phyloP scores from a whole-genome alignment of 108 stramenopile species.

The Skeletonema marinoi region DNA sequence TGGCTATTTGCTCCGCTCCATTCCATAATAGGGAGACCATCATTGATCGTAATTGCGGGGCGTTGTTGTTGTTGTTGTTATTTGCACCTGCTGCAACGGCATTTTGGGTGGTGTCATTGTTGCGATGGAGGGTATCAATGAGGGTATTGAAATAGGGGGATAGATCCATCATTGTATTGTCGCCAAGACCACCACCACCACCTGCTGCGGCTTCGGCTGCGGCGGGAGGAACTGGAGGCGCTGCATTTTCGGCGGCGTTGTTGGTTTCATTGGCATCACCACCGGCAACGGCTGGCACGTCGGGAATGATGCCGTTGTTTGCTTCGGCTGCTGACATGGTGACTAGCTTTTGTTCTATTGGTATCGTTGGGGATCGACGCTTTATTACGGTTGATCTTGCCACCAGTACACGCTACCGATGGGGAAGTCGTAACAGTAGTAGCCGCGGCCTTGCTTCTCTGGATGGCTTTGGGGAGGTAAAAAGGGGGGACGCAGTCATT shows the following conservation, averaged over 20 bases:
- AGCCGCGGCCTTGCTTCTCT: no score
- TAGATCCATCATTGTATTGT: background rate
- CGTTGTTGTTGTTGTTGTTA: background rate
- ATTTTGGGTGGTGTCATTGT: background rate
- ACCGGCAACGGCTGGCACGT: background rate
- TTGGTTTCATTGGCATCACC: background rate
- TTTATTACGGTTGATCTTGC: no score
- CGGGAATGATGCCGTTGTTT: background rate
- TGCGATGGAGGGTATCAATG: background rate
- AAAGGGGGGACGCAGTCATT: no score
- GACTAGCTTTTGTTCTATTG: background rate
- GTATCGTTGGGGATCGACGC: background rate
- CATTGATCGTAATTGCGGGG: background rate
- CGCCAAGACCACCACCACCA: background rate
- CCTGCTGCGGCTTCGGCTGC: background rate
- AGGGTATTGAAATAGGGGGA: slow-evolving; percentile 1
- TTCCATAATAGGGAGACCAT: slow-evolving; percentile 11
- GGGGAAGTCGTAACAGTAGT: no score
- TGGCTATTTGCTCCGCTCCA: slow-evolving; percentile 1
- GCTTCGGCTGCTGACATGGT: background rate
- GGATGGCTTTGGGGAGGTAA: no score
- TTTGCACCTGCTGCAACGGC: background rate
- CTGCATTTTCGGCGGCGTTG: background rate
- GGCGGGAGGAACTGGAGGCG: background rate
- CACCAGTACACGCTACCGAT: no score